Evolutionary conservation across 345 rosid genomes (phyloP).

Genomic region (Noccaea caerulescens): DNA sequence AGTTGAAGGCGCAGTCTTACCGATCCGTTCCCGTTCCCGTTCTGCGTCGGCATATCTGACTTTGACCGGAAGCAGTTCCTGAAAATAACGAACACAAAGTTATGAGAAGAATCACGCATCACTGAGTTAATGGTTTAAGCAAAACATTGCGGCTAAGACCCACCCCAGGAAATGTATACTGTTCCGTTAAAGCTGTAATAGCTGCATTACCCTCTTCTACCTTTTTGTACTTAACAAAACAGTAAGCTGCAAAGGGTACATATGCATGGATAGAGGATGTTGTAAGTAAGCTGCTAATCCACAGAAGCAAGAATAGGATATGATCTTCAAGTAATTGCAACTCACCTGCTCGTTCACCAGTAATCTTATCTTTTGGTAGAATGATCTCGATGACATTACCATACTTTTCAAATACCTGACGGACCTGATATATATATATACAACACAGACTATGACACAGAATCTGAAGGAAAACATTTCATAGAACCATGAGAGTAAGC

Average conservation of each 20-base stretch:
- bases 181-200: constrained; percentile 66
- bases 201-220: constrained; percentile 74
- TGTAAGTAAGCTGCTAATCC: constrained; percentile 18
- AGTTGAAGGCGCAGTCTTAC: constrained; percentile 41
- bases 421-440: constrained; percentile 50
- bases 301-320: neutral
- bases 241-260: constrained; percentile 58
- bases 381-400: constrained; percentile 73
- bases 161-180: constrained; percentile 78
- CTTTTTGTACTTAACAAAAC: constrained; percentile 81
- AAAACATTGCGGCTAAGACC: constrained; percentile 44
- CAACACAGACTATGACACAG: constrained; percentile 7
- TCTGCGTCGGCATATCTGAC: constrained; percentile 80
- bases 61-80: constrained; percentile 65
- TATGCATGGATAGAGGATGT: constrained; percentile 17
- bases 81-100: constrained; percentile 28
- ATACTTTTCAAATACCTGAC: constrained; percentile 69
- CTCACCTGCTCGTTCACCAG: constrained; percentile 72
- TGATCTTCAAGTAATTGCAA: neutral
- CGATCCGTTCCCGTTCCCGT: constrained; percentile 72
- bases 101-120: constrained; percentile 4
- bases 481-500: constrained; percentile 1
- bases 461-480: constrained; percentile 3
- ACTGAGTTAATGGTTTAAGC: neutral
- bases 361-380: constrained; percentile 72